A percentile compares a stretch with the other conserved stretches of the same genome.
These are phyloP conservation scores for Hyaloscypha hepaticicola DNA, from an alignment of 495 filamentous ascomycete species.

Conservation along the genomic window DNA sequence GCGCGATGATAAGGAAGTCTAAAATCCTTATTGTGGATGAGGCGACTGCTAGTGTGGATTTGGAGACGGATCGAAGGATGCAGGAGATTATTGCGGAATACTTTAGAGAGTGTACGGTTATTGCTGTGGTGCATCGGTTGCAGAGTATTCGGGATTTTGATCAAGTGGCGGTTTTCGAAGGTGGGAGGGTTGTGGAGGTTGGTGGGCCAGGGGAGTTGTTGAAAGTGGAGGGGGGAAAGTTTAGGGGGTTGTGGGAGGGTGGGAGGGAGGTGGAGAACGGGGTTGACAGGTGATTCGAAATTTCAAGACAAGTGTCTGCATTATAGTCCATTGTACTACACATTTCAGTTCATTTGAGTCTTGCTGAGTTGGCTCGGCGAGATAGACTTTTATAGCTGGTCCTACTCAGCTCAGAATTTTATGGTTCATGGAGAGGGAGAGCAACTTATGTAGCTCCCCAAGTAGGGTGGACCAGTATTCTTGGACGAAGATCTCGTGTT, in stretches of 20 bases:
- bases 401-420: too few relatives aligned
- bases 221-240: constrained; percentile 8
- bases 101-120: constrained; percentile 89
- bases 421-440: too few relatives aligned
- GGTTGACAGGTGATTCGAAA: too few relatives aligned
- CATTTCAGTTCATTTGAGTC: too few relatives aligned
- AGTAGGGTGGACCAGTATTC: too few relatives aligned
- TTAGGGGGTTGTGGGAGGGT: constrained; percentile 9
- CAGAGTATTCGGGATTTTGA: constrained; percentile 92
- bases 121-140: constrained; percentile 94
- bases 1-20: constrained; percentile 35
- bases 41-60: constrained; percentile 76
- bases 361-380: too few relatives aligned
- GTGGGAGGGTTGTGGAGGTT: constrained; percentile 67
- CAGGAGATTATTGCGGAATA: constrained; percentile 58
- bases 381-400: too few relatives aligned
- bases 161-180: constrained; percentile 80
- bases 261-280: neutral
- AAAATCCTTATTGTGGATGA: constrained; percentile 47
- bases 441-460: too few relatives aligned
- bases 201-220: constrained; percentile 69
- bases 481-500: too few relatives aligned
- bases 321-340: too few relatives aligned
- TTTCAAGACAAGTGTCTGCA: too few relatives aligned
- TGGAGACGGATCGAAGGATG: constrained; percentile 84